A percentile compares a stretch with the other conserved stretches of the same genome.
These are phyloP conservation scores for Claviceps capensis DNA, from an alignment of 2,329 filamentous ascomycete genomes.

Conservation along the genomic window DNA sequence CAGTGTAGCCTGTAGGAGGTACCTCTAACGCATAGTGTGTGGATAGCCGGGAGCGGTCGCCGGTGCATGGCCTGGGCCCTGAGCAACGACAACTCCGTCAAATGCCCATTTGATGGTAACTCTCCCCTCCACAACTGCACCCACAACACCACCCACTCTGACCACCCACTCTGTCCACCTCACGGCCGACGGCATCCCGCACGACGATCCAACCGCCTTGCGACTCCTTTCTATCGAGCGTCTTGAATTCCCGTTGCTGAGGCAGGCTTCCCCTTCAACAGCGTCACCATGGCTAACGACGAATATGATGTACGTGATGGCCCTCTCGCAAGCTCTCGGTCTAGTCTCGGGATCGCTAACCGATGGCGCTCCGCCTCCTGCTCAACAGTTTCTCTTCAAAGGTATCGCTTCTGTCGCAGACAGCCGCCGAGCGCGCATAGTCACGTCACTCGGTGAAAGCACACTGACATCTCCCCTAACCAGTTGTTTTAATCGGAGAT, in stretches of 20 bases:
- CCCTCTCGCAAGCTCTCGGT: slow-evolving; percentile 9
- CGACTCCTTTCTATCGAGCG: background rate
- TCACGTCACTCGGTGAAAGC: slow-evolving; percentile 5
- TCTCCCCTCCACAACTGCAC: slow-evolving; percentile 6
- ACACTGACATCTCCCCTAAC: slow-evolving; percentile 18
- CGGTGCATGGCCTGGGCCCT: background rate
- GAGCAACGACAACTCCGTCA: background rate
- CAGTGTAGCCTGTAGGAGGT: too few relatives aligned
- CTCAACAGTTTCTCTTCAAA: slow-evolving; percentile 90
- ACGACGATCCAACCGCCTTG: background rate
- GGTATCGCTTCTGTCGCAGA: slow-evolving; percentile 38
- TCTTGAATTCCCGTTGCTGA: background rate
- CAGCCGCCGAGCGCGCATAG: slow-evolving; percentile 5
- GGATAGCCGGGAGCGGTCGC: background rate
- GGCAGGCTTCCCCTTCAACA: background rate
- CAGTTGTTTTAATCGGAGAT: slow-evolving; percentile 97
- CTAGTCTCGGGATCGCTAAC: slow-evolving; percentile 16
- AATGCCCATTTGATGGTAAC: background rate
- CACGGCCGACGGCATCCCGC: slow-evolving; percentile 1
- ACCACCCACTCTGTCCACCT: slow-evolving; percentile 1
- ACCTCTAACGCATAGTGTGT: too few relatives aligned
- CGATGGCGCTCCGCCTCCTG: slow-evolving; percentile 10
- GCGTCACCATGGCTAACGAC: slow-evolving; percentile 86
- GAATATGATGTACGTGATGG: slow-evolving; percentile 84
- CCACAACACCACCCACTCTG: slow-evolving; percentile 1